These are phyloP conservation scores for Coniochaeta sp. DNA, from an alignment of 2,329 filamentous ascomycete species.

Conservation along the genomic window DNA sequence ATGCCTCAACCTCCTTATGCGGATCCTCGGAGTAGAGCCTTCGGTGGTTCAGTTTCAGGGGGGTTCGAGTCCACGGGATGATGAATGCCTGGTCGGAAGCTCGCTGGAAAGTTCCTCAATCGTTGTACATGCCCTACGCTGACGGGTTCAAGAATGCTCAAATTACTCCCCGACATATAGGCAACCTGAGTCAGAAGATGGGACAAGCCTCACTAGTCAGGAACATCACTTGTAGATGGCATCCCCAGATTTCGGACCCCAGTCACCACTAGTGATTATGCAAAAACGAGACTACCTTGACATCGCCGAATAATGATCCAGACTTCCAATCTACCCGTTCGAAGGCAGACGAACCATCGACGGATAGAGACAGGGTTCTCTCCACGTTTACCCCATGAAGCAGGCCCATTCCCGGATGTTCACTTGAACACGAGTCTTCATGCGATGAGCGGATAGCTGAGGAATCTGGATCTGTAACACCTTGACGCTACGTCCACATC, in stretches of 20 bases:
- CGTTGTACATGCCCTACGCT: neutral
- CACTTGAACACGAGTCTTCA: neutral
- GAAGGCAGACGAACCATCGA: neutral
- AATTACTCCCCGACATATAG: neutral
- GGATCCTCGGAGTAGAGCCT: neutral
- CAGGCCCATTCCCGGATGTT: neutral
- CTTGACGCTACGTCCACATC: neutral
- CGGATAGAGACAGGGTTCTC: neutral
- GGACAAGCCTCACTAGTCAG: too few relatives aligned
- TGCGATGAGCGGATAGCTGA: neutral
- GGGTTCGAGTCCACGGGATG: neutral
- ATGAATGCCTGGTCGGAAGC: neutral
- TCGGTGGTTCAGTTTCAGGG: neutral
- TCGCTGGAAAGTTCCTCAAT: neutral
- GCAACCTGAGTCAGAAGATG: too few relatives aligned
- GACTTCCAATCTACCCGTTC: neutral
- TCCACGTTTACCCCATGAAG: neutral
- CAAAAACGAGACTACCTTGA: neutral
- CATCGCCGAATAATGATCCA: neutral
- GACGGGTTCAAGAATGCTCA: neutral
- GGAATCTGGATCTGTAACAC: neutral
- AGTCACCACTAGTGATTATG: neutral
- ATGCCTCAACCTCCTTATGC: neutral
- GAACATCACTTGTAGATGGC: neutral
- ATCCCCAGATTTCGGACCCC: neutral